A percentile compares a stretch with the other conserved stretches of the same genome.
Conservation (phyloP, 2,329 filamentous ascomycete genomes). For the Diaporthe sp. region DNA sequence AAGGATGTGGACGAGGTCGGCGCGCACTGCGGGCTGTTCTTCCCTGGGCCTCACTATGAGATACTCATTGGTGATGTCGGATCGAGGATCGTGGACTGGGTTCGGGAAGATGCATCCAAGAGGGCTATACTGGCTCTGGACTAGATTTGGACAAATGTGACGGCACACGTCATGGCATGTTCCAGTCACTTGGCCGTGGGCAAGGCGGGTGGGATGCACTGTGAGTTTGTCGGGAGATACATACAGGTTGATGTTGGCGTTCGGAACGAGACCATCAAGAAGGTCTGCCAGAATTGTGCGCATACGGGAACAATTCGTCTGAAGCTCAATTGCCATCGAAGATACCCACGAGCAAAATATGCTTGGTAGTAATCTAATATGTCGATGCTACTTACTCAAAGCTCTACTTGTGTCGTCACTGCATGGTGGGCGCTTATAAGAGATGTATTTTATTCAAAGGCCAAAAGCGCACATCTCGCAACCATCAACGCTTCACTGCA, state of each 20-base stretch:
- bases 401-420: too few relatives aligned
- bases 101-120: slow-evolving; percentile 71
- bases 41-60: slow-evolving; percentile 80
- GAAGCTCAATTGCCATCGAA: slow-evolving; percentile 2
- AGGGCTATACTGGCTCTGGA: slow-evolving; percentile 54
- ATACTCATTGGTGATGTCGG: slow-evolving; percentile 82
- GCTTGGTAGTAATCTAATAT: not conserved
- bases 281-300: not conserved
- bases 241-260: not conserved
- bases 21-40: slow-evolving; percentile 88
- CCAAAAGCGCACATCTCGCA: not conserved
- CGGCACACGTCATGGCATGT: not conserved
- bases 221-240: not conserved
- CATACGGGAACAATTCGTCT: not conserved
- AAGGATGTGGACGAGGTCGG: slow-evolving; percentile 86
- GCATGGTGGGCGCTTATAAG: not conserved
- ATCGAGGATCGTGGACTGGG: slow-evolving; percentile 77
- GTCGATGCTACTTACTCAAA: not conserved
- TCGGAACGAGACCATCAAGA: not conserved
- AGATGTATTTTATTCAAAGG: too few relatives aligned
- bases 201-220: not conserved
- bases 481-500: not conserved
- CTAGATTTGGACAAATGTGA: not conserved
- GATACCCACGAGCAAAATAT: slow-evolving; percentile 14
- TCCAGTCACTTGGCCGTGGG: not conserved